Evolutionary conservation across 2,329 filamentous ascomycete species (phyloP), one percentile per base, ranked within the genome.

Genomic region (Didymella arachidicola): DNA sequence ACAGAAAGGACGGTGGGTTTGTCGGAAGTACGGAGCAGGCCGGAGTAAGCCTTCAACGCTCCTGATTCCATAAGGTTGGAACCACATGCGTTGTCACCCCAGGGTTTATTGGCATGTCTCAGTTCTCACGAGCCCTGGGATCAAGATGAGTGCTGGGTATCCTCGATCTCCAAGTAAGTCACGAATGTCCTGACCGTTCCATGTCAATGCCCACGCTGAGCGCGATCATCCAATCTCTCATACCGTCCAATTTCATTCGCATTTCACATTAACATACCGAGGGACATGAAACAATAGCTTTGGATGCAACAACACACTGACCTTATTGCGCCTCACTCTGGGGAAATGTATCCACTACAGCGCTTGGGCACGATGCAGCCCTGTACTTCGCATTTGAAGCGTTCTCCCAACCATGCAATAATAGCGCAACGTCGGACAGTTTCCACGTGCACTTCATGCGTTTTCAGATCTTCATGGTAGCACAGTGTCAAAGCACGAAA

Each of bases 21-120:
- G 48, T 57, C 52, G 53, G 49, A 42, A 30, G 18, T 8, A 19
- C 16, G 25, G 7, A 45, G 25, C 32, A 22, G 36, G 27, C 18
- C 18, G 36, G 18, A 41, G 14, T 18, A 36, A 19, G 27, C 32
- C 36, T 50, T 32, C 10, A 36, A 45, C n/a, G 36, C 30, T 36
- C 27, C 47, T 22, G 44, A 7, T 29, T 12, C 34, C 29, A 46
- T 30, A 25, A 25, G 25, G 36, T n/a, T 45, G 36, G 39, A 16
- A 29, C 26, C 22, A 45, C 30, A 39, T 53, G 47, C 44, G 39
- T 43, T 36, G 36, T 55, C 36, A 44, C 44, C 42, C 42, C 52
- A 56, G 59, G 51, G 25, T 52, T 52, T 42, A 59, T 56, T 61
- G 62, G 60, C 57, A 62, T 59, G 62, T 68, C 62, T 64, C 60